A percentile compares a stretch with the other conserved stretches of the same genome.
Evolutionary conservation across 139 green algal genomes (phyloP).

Genomic region (Tetraselmis chui): DNA sequence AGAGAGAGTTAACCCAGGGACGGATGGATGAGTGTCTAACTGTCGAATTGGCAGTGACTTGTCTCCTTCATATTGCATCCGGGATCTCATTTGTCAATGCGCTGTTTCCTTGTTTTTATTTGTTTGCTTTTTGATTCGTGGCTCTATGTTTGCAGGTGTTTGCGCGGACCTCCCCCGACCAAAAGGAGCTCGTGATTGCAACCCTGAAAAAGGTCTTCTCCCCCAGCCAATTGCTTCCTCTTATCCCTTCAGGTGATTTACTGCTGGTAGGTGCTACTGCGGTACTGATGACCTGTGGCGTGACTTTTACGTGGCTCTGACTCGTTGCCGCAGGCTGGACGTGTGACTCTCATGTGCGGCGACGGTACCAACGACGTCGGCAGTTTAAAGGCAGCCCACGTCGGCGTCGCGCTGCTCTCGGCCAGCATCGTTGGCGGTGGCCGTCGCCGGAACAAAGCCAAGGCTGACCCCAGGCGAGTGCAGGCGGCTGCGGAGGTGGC

Average conservation of each 20-base stretch:
- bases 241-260: no score
- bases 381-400: constrained; percentile 49
- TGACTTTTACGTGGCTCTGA: no score
- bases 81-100: no score
- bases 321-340: constrained; percentile 33
- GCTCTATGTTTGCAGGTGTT: constrained; percentile 64
- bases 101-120: background rate
- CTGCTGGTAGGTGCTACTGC: no score
- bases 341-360: constrained; percentile 89
- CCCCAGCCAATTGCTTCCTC: background rate
- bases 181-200: constrained; percentile 96
- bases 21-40: no score
- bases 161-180: constrained; percentile 81
- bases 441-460: no score
- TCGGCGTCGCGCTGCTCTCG: constrained; percentile 41
- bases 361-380: constrained; percentile 98
- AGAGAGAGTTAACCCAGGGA: no score
- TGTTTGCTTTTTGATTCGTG: background rate
- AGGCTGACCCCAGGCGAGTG: no score
- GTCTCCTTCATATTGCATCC: no score
- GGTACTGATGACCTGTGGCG: no score
- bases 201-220: constrained; percentile 41
- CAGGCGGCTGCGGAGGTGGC: no score
- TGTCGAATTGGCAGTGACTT: no score
- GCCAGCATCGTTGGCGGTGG: background rate